Base-by-base conservation (phyloP, 1,284 basidiomycete species). In the Peniophora sp. region DNA sequence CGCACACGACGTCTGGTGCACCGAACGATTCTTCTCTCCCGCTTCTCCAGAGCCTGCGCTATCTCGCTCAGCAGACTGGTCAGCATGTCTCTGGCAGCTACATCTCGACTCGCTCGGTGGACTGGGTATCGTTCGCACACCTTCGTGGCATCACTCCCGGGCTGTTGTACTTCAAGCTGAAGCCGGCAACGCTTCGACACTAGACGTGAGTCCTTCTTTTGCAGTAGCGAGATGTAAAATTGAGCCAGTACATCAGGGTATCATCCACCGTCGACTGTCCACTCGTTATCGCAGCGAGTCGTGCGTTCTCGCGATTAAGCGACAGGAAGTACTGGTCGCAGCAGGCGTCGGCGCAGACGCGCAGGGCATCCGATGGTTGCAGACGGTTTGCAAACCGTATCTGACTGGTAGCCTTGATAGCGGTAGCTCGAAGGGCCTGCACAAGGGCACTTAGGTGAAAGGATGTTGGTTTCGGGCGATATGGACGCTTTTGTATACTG, bases 21-120 rank as follows among this genome's bases (percentile, higher is more conserved):
- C 76, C 0, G 83, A 85, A 54, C 73, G 81, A 23, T 69, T 75
- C 55, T 77, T 80, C 12, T 52, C 56, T 19, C 48, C 36, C 3
- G 46, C 50, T 14, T 50, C 55, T 3, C 19, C 39, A 6, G 34
- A 8, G 55, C 58, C 72, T 25, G 61, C 68, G 44, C 63, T 65
- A 38, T 71, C 73, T 12, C 77, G 80, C 22, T 53, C 60, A 1
- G 62, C 69, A 2, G 79, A 83, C 53, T 85, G 83, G 83, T 68
- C 74, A 39, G 79, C 81, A 53, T 85, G 83, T 62, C 63, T 85
- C n/a, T 86, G 83, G 83, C 78, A 79, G 55, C 55, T 84, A 49
- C 79, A 78, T 71, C 68, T 85, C 16, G 74, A 79, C 53, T 71
- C 69, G 51, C 72, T 72, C 27, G 81, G 73, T 14, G 73, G 58